A percentile compares a stretch with the other conserved stretches of the same genome.
Evolutionary conservation across 2,329 filamentous ascomycete species (phyloP).

Genomic region (Sarocladium brachiariae): DNA sequence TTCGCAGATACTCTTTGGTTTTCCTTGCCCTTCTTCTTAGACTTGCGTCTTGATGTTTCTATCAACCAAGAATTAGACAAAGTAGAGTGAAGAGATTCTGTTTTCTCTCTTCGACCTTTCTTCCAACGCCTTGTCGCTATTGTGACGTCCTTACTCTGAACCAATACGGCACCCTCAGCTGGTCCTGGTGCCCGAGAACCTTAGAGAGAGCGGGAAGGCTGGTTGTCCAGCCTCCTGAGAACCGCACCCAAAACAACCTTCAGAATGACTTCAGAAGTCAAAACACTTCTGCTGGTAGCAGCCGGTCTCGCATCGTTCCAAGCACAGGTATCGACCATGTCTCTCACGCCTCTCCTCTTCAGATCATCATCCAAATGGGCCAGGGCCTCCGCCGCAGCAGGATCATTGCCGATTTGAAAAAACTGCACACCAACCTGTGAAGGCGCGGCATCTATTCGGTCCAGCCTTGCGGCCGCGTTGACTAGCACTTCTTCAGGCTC

Average conservation of each 20-base stretch:
- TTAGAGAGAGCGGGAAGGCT: slow-evolving; percentile 11
- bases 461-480: slow-evolving; percentile 60
- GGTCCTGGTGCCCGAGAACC: not conserved
- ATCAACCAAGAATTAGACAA: no score
- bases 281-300: slow-evolving; percentile 20
- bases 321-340: slow-evolving; percentile 88
- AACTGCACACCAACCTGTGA: slow-evolving; percentile 92
- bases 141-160: no score
- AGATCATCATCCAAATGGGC: slow-evolving; percentile 66
- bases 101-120: not conserved
- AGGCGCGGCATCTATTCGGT: slow-evolving; percentile 59
- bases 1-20: not conserved
- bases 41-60: no score
- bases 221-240: slow-evolving; percentile 37
- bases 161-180: no score
- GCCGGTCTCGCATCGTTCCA: slow-evolving; percentile 49
- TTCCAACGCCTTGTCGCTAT: not conserved
- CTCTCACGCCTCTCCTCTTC: slow-evolving; percentile 54
- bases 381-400: slow-evolving; percentile 56
- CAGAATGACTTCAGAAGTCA: slow-evolving; percentile 66
- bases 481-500: slow-evolving; percentile 69
- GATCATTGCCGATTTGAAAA: slow-evolving; percentile 82
- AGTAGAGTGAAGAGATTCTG: not conserved
- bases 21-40: not conserved
- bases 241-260: slow-evolving; percentile 80